Evolutionary conservation across 495 filamentous ascomycete species (phyloP).

Genomic region (Daldinia caldariorum): DNA sequence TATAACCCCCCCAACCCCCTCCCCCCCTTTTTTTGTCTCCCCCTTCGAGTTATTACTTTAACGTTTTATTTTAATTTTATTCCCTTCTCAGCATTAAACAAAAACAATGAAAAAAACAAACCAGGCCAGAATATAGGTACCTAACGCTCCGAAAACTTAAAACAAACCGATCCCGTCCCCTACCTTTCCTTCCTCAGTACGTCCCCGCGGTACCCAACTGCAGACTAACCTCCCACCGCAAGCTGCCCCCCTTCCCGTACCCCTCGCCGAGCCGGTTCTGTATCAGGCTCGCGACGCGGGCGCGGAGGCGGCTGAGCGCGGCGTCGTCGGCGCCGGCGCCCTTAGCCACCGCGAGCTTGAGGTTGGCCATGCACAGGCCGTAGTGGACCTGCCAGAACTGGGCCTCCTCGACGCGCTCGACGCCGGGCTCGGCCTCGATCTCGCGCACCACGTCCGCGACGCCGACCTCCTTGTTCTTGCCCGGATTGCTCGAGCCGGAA

Average conservation of each 20-base stretch:
- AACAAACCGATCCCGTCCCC: neutral
- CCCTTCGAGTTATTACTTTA: neutral
- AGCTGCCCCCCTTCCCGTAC: conserved; percentile 78
- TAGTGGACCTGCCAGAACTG: conserved; percentile 99
- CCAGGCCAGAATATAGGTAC: neutral
- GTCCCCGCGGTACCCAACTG: conserved; percentile 53
- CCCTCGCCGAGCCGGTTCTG: conserved; percentile 87
- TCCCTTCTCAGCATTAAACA: neutral
- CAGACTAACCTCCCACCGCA: conserved; percentile 86
- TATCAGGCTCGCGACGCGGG: conserved; percentile 78
- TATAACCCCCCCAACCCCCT: too few relatives aligned
- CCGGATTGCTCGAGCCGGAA: conserved; percentile 19
- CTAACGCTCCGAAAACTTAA: neutral
- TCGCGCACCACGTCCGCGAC: conserved; percentile 82
- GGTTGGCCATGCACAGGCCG: conserved; percentile 91
- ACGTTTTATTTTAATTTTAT: neutral
- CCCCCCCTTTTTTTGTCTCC: too few relatives aligned
- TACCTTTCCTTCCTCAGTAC: conserved; percentile 21
- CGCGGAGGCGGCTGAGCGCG: conserved; percentile 72
- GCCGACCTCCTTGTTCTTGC: conserved; percentile 52
- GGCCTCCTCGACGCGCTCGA: conserved; percentile 84
- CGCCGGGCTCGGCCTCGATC: conserved; percentile 79
- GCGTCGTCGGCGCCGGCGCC: conserved; percentile 65
- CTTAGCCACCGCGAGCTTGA: conserved; percentile 77
- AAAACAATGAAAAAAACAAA: too few relatives aligned